Base-by-base conservation (phyloP, 352 stramenopile species). In the Labyrinthula sp. region DNA sequence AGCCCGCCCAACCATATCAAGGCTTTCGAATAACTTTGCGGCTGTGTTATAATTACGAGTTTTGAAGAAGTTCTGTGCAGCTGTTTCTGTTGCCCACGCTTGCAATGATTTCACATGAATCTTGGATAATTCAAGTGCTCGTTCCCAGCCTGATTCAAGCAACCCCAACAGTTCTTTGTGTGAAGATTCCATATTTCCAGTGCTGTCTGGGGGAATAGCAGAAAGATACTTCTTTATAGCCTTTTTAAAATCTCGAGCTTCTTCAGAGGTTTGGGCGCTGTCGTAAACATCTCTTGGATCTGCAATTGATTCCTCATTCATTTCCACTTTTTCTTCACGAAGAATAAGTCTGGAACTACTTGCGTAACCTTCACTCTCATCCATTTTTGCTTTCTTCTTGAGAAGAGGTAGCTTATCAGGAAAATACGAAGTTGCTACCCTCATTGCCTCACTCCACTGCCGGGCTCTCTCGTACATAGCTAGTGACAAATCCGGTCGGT, bases 211-310 rank as follows among this genome's bases (percentile, higher is more conserved):
- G 12, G 8, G 15, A 17, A 12, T 29, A 10, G 28, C 45, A 38
- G 61, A 56, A 35, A 92, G 40, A 55, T 90, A 90, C 8, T 74
- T 75, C 45, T 91, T 77, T 31, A 93, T 83, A 15, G 81, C 81
- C 37, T 82, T 69, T 1, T 74, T 67, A 41, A 79, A 91, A 46
- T 92, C 70, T 45, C 79, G 64, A 8, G 62, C 78, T 7, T 79
- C 66, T 14, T 89, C 77, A 64, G 72, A 85, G 48, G 74, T 77
- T 48, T 82, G 65, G 29, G 71, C 86, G 1, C 75, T 73, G n/a
- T n/a, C n/a, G n/a, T n/a, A n/a, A n/a, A n/a, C 20, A 17, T 54
- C 6, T 80, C 71, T 31, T 82, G 63, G 24, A 82, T 58, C 36
- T 81, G 71, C 34, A 79, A 65, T 45, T 82, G 79, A 31, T 61